These are phyloP conservation scores for Candida verbasci DNA, from an alignment of 805 yeast species.

Conservation along the genomic window DNA sequence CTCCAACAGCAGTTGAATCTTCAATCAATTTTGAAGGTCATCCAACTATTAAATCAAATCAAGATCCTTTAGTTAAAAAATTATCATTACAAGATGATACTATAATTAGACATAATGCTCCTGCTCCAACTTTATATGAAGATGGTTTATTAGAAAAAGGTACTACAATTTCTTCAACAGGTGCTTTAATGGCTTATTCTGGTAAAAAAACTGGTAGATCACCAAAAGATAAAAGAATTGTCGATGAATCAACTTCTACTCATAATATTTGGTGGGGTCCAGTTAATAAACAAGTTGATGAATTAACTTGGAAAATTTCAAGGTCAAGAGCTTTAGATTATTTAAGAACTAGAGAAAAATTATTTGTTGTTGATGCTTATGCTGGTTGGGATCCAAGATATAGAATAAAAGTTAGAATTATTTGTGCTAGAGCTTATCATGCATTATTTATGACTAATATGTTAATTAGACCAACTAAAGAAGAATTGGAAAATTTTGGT, in stretches of 20 bases:
- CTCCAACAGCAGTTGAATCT: constrained; percentile 45
- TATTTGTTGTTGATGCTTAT: constrained; percentile 91
- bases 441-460: constrained; percentile 97
- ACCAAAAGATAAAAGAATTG: constrained; percentile 96
- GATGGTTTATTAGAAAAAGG: constrained; percentile 89
- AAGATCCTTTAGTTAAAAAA: constrained; percentile 40
- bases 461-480: constrained; percentile 91
- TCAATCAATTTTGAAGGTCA: constrained; percentile 37
- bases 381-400: constrained; percentile 99
- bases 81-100: constrained; percentile 56
- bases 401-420: constrained; percentile 91
- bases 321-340: constrained; percentile 96
- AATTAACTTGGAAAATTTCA: constrained; percentile 91
- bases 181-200: constrained; percentile 93
- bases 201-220: constrained; percentile 97
- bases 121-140: constrained; percentile 89
- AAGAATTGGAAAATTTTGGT: constrained; percentile 85
- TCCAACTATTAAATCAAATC: constrained; percentile 34
- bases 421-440: constrained; percentile 98
- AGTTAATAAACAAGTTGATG: constrained; percentile 90
- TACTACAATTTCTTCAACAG: constrained; percentile 86
- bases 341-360: constrained; percentile 90
- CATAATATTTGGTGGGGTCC: constrained; percentile 99
- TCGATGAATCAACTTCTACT: constrained; percentile 83
- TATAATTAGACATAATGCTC: constrained; percentile 80